phyloP scores from a whole-genome alignment of 495 filamentous ascomycete genomes.

The Penicilliopsis zonata region DNA sequence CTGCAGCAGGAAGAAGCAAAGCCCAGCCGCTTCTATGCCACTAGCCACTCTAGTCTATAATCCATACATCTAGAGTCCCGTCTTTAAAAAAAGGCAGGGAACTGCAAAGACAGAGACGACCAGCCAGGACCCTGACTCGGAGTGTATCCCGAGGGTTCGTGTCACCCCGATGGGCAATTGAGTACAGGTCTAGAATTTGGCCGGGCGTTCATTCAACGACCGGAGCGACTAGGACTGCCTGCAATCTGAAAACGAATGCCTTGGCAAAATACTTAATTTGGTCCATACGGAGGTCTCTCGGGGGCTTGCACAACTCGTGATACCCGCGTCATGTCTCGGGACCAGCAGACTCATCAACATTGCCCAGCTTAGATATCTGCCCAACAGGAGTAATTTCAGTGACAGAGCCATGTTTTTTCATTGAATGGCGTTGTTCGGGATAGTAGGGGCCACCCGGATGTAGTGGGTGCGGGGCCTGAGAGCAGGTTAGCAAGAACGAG shows the following conservation, averaged over 20 bases:
- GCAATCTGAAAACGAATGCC: too few relatives aligned
- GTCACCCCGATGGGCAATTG: conserved; percentile 6
- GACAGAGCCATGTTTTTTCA: conserved; percentile 2
- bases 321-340: neutral
- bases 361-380: conserved; percentile 2
- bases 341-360: neutral
- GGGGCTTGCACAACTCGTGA: neutral
- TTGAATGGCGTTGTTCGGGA: conserved; percentile 16
- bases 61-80: conserved; percentile 3
- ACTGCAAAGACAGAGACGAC: conserved; percentile 6
- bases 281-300: too few relatives aligned
- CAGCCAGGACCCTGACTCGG: conserved; percentile 11
- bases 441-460: conserved; percentile 40
- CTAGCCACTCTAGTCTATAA: neutral
- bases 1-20: too few relatives aligned
- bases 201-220: neutral
- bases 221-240: too few relatives aligned
- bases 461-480: conserved; percentile 33
- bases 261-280: too few relatives aligned
- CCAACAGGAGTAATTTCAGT: neutral
- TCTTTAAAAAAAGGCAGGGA: conserved; percentile 9
- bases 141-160: conserved; percentile 11
- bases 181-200: neutral
- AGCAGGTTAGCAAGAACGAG: conserved; percentile 25
- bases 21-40: too few relatives aligned